These are phyloP conservation scores for Cardiosporidium cionae DNA, from an alignment of 169 alveolate genomes.

Conservation along the genomic window DNA sequence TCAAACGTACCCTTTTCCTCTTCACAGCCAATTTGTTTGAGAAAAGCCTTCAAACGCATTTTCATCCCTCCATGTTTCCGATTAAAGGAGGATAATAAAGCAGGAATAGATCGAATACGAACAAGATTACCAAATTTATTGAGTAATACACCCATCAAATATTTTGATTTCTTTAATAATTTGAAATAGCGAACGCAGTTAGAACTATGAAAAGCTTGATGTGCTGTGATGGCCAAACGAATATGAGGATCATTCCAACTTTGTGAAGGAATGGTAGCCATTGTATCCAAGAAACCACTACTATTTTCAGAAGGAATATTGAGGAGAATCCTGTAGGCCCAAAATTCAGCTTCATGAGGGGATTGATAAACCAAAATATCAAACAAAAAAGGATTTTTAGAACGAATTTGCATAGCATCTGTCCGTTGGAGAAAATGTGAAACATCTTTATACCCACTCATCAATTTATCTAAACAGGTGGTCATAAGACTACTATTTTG, in stretches of 20 bases:
- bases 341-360: constrained; percentile 70
- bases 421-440: constrained; percentile 14
- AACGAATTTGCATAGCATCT: not conserved
- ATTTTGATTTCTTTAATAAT: constrained; percentile 1
- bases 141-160: constrained; percentile 4
- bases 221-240: constrained; percentile 18
- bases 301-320: constrained; percentile 5
- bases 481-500: constrained; percentile 56
- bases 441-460: constrained; percentile 68
- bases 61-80: too few species aligned
- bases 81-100: not conserved
- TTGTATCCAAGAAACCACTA: constrained; percentile 11
- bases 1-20: too few species aligned
- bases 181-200: constrained; percentile 12
- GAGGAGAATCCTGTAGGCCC: constrained; percentile 61
- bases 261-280: constrained; percentile 18
- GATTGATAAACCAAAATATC: constrained; percentile 53
- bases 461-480: constrained; percentile 65
- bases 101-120: not conserved
- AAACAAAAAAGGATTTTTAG: not conserved
- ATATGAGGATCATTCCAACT: constrained; percentile 16
- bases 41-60: too few species aligned
- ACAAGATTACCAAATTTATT: not conserved
- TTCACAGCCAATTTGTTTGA: too few species aligned
- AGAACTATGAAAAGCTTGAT: constrained; percentile 2